Evolutionary conservation across 805 yeast genomes (phyloP), one percentile per base, ranked within the genome.

Genomic region (Cyberlindnera mrakii): DNA sequence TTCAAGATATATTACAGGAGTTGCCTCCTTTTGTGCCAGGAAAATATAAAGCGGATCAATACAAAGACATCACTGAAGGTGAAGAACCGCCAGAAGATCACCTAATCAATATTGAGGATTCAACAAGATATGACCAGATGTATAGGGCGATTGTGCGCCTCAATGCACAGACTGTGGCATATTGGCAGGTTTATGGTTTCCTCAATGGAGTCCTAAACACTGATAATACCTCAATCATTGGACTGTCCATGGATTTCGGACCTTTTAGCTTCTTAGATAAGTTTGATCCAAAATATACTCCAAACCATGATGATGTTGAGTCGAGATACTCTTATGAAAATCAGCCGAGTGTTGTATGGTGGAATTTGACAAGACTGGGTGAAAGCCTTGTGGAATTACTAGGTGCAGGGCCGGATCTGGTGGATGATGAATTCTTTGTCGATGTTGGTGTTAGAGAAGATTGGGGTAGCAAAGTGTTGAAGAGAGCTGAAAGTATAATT

Each of bases 191-290:
- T 0, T 91, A 89, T 63, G 98, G 97, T 3, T 90, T 91, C 55
- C 62, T 90, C 52, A 93, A 91, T 57, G 99, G 99, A 13, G 98
- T 93, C 5, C 67, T 93, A 43, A 91, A 91, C 60, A 90, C 98
- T 0, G 99, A 91, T 58, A 91, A 91, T 58, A 87, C 96, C 1
- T 86, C 96, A 0, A 72, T 91, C n/a, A 57, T 83, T 35, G 99
- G 99, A 0, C 67, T 89, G 10, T 77, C 96, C 0, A 76, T 93
- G 63, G 99, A 91, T 63, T 93, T 83, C 62, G 99, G 98, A 3
- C 98, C 99, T 1, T 93, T 86, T 65, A 85, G 95, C 16, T 84
- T 89, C 47, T 75, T 90, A 83, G 96, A 90, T 57, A 77, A 75
- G 37, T 91, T 82, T 58, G 81, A 87, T 55, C 90, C 95, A 14